Percentiles rank a stretch among this genome's conserved stretches.
Conservation (phyloP, 768 basidiomycete species). For the Hericium rajendrae region DNA sequence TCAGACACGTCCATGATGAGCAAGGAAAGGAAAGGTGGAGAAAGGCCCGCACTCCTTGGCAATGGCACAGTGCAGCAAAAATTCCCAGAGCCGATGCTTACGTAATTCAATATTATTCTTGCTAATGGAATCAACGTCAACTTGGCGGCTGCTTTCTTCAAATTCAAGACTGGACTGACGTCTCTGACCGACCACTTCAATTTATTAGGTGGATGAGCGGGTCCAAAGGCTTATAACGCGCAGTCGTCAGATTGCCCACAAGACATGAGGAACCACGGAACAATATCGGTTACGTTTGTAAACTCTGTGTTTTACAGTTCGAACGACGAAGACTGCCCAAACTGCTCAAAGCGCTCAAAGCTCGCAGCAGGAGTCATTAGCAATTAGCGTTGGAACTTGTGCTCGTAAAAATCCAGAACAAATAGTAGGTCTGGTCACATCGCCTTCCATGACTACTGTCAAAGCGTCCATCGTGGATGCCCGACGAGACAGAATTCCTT, state of each 20-base stretch:
- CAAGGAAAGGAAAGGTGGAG: background rate
- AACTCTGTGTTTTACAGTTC: too few relatives aligned
- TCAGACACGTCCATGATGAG: conserved; percentile 13
- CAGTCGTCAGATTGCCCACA: too few relatives aligned
- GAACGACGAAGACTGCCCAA: too few relatives aligned
- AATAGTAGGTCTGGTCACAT: background rate
- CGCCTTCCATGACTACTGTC: background rate
- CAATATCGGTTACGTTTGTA: background rate
- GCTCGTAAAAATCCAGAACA: background rate
- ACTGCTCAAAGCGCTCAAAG: background rate
- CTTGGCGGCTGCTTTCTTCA: background rate
- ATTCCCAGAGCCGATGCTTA: background rate
- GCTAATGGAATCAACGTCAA: background rate
- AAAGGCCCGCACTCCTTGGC: background rate
- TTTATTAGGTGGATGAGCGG: too few relatives aligned
- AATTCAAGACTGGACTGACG: too few relatives aligned
- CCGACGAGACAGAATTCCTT: background rate
- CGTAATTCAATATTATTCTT: background rate
- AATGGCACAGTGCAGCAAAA: background rate
- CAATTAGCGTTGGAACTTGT: background rate
- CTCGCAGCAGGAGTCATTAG: background rate
- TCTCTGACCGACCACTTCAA: too few relatives aligned
- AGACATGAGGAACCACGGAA: background rate
- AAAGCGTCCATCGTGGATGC: background rate
- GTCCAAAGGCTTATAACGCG: too few relatives aligned